These are phyloP conservation scores for Scheffersomyces illinoinensis DNA, from an alignment of 1,139 yeast species.

Conservation along the genomic window DNA sequence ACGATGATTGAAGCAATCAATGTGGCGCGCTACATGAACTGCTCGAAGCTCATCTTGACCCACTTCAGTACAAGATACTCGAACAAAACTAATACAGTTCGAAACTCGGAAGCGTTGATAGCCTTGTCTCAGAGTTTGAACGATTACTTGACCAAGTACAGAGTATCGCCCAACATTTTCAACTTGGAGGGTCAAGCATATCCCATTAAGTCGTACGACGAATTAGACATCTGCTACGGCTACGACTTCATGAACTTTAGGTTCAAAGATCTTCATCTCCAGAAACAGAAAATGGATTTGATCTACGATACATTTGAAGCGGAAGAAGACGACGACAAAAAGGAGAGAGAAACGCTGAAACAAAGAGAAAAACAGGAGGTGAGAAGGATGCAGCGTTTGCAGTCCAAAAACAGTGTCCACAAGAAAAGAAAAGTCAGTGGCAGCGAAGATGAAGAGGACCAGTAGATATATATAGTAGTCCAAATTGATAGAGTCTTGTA, in stretches of 20 bases:
- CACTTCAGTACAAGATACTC: constrained; percentile 94
- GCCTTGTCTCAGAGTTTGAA: constrained; percentile 23
- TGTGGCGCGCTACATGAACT: constrained; percentile 70
- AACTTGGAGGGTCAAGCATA: constrained; percentile 11
- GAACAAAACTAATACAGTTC: constrained; percentile 51
- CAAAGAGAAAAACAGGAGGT: constrained; percentile 36
- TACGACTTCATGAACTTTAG: constrained; percentile 42
- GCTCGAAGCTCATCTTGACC: constrained; percentile 71
- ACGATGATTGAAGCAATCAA: constrained; percentile 85
- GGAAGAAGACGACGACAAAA: constrained; percentile 19
- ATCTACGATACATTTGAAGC: constrained; percentile 17
- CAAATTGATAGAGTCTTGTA: background rate
- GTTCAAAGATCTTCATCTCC: constrained; percentile 21
- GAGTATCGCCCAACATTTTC: constrained; percentile 29
- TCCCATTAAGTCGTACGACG: constrained; percentile 20
- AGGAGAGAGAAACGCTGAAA: constrained; percentile 24
- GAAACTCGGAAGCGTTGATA: constrained; percentile 23
- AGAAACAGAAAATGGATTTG: constrained; percentile 16
- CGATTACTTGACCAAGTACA: constrained; percentile 24
- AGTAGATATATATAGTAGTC: background rate
- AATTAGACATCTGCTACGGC: constrained; percentile 41
- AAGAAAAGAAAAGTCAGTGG: constrained; percentile 17
- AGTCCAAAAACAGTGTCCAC: constrained; percentile 8
- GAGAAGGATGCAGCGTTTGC: constrained; percentile 33
- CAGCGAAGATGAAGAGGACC: constrained; percentile 11